Percentiles rank a stretch among this genome's conserved stretches.
phyloP scores from a whole-genome alignment of 2,329 filamentous ascomycete genomes.

The Cordyceps cicadae region DNA sequence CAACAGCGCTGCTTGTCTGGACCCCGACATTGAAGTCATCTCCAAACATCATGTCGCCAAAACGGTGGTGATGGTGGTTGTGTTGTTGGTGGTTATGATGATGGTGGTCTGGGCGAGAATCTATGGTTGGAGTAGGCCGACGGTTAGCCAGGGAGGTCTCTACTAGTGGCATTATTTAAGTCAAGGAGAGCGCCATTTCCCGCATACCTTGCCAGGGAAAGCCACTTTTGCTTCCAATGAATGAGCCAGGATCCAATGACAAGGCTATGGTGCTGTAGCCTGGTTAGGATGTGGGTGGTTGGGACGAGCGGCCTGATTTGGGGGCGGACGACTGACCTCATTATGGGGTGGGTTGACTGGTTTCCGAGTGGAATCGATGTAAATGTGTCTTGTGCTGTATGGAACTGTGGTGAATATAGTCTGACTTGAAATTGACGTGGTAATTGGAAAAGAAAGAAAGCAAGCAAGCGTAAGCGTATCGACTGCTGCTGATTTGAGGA shows the following conservation, averaged over 20 bases:
- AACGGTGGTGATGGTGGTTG: neutral
- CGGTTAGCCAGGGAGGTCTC: slow-evolving; percentile 6
- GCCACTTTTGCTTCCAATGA: slow-evolving; percentile 10
- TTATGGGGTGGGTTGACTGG: neutral
- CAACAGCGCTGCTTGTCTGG: neutral
- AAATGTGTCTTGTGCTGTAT: neutral
- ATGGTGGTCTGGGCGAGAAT: neutral
- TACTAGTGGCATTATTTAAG: slow-evolving; percentile 1
- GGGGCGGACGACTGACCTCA: slow-evolving; percentile 4
- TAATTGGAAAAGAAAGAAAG: neutral
- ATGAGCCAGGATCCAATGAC: slow-evolving; percentile 8
- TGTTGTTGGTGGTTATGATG: neutral
- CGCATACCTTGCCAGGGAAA: slow-evolving; percentile 10
- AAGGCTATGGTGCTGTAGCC: slow-evolving; percentile 11
- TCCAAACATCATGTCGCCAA: slow-evolving; percentile 5
- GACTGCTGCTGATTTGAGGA: neutral
- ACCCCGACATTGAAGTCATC: neutral
- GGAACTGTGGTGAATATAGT: neutral
- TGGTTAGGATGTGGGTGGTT: slow-evolving; percentile 1
- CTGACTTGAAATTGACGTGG: neutral
- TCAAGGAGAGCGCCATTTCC: slow-evolving; percentile 5
- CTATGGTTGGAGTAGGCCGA: neutral
- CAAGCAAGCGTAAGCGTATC: neutral
- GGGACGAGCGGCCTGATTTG: neutral
- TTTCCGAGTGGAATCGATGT: neutral